A percentile compares a stretch with the other conserved stretches of the same genome.
phyloP scores from a whole-genome alignment of 192 early-diverging fungal genomes.

The Pilobolus umbonatus region DNA sequence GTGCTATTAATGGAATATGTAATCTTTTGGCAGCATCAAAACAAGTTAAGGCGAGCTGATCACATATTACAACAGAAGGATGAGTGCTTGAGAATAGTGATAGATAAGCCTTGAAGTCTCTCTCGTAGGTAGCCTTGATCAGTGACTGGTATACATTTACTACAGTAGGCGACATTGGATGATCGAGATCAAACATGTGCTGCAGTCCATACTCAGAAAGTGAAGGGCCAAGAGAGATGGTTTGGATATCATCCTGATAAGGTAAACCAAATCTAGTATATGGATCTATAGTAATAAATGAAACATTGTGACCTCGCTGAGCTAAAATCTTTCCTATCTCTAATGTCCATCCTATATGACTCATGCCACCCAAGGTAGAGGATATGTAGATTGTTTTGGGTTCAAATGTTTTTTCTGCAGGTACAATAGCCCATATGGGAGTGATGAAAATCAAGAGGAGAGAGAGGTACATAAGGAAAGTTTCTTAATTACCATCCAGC shows the following conservation, averaged over 20 bases:
- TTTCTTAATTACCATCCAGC: too few species aligned
- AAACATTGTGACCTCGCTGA: constrained; percentile 13
- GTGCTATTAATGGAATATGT: not conserved
- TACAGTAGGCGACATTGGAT: not conserved
- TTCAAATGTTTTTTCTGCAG: not conserved
- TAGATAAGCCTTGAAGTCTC: not conserved
- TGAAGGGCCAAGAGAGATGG: not conserved
- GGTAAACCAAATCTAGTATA: not conserved
- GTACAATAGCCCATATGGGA: not conserved
- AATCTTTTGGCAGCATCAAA: not conserved
- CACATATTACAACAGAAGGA: not conserved
- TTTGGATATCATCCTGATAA: not conserved
- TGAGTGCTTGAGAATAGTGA: not conserved
- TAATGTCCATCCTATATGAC: constrained; percentile 4
- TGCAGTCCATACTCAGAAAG: not conserved
- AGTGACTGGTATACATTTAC: not conserved
- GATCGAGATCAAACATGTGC: not conserved
- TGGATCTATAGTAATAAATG: not conserved
- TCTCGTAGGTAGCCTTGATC: not conserved
- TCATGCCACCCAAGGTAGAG: not conserved
- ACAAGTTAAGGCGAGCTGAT: not conserved
- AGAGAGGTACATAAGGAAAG: too few species aligned
- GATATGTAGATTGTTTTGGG: not conserved
- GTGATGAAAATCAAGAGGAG: too few species aligned
- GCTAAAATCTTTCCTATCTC: constrained; percentile 12